These are phyloP conservation scores for Rhododendron kiyosumense DNA, from an alignment of 148 eudicot species.

Conservation along the genomic window DNA sequence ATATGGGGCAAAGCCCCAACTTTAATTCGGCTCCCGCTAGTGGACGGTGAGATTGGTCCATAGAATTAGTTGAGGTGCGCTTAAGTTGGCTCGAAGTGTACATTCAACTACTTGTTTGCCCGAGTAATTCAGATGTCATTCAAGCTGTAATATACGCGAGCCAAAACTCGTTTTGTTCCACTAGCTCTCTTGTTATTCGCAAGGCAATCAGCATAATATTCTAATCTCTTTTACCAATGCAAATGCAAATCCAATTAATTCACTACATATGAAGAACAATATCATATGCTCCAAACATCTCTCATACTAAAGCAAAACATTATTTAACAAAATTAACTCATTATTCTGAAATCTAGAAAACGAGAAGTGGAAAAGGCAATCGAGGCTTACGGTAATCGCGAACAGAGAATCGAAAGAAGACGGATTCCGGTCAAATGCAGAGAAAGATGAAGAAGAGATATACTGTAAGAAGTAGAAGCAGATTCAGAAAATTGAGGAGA, in stretches of 20 bases:
- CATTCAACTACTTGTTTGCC: neutral
- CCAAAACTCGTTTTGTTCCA: neutral
- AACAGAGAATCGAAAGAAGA: neutral
- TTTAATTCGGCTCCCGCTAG: too few species aligned
- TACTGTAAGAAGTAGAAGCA: neutral
- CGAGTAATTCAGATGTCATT: neutral
- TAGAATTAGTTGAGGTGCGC: neutral
- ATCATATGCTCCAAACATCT: neutral
- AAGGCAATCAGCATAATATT: neutral
- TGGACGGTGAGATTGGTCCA: too few species aligned
- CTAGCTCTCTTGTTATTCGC: neutral
- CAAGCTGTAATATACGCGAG: neutral
- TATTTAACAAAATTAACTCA: neutral
- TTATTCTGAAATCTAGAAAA: neutral
- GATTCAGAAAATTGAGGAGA: neutral
- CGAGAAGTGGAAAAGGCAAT: neutral
- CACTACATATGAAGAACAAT: neutral
- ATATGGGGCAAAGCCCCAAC: too few species aligned
- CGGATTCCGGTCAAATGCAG: neutral
- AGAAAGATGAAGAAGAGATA: neutral
- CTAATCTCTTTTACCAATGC: neutral
- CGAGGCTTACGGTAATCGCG: neutral
- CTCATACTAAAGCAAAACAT: neutral
- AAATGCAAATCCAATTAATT: neutral
- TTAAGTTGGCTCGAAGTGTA: neutral